phyloP scores from a whole-genome alignment of 768 basidiomycete species.

The Hirschioporus abietinus region DNA sequence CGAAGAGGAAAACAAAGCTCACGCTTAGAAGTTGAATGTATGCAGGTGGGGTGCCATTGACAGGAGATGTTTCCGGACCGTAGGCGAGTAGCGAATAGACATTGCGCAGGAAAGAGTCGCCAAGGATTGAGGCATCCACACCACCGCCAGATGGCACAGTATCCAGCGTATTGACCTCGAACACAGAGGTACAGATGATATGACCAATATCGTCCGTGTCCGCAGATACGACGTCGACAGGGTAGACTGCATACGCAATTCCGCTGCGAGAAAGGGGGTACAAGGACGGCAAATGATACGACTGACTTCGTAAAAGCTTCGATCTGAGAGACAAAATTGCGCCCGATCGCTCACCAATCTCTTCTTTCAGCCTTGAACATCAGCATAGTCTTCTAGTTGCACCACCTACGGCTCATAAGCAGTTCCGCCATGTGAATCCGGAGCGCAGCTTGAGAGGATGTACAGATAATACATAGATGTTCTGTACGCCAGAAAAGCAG shows the following conservation, averaged over 20 bases:
- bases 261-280: slow-evolving; percentile 10
- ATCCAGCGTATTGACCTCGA: not conserved
- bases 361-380: too few species aligned
- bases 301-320: too few species aligned
- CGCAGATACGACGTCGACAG: slow-evolving; percentile 14
- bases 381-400: too few species aligned
- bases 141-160: slow-evolving; percentile 6
- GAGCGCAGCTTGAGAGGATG: too few species aligned
- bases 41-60: not conserved
- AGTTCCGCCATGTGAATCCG: too few species aligned
- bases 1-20: not conserved
- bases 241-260: slow-evolving; percentile 17
- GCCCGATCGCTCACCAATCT: too few species aligned
- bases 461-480: too few species aligned
- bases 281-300: too few species aligned
- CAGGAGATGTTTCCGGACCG: slow-evolving; percentile 7
- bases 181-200: slow-evolving; percentile 2
- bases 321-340: too few species aligned
- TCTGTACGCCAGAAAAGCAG: too few species aligned
- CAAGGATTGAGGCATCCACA: slow-evolving; percentile 13
- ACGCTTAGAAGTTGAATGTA: slow-evolving; percentile 15
- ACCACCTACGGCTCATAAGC: too few species aligned
- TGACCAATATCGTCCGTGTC: slow-evolving; percentile 1
- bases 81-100: slow-evolving; percentile 15
- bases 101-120: slow-evolving; percentile 17